These are phyloP conservation scores for Corymbia maculata DNA, from an alignment of 345 rosid species.

Conservation along the genomic window DNA sequence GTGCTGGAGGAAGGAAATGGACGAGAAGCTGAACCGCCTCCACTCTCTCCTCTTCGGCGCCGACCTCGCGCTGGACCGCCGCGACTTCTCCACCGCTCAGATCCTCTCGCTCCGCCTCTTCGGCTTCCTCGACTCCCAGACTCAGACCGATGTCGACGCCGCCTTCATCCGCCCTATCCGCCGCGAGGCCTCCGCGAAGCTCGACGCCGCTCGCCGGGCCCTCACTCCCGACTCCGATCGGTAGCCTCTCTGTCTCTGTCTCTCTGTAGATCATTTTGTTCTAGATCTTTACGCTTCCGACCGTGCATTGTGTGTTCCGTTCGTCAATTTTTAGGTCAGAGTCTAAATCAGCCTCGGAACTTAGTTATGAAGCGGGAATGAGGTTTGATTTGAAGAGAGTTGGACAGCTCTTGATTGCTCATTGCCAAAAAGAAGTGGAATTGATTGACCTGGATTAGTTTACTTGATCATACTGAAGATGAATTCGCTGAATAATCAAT, in stretches of 20 bases:
- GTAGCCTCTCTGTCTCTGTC: conserved; percentile 7
- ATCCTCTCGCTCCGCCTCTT: conserved; percentile 72
- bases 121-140: conserved; percentile 83
- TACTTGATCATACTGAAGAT: not conserved
- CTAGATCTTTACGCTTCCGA: not conserved
- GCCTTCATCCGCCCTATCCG: conserved; percentile 58
- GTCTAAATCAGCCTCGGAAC: not conserved
- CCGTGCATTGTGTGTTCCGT: not conserved
- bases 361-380: not conserved
- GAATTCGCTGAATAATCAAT: not conserved
- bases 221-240: conserved; percentile 71
- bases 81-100: conserved; percentile 62
- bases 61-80: conserved; percentile 57
- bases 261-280: not conserved
- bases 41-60: conserved; percentile 80
- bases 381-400: not conserved
- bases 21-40: conserved; percentile 72
- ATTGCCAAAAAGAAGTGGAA: not conserved
- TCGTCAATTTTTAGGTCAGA: not conserved
- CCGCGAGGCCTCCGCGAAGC: conserved; percentile 50
- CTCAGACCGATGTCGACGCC: conserved; percentile 46
- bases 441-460: not conserved
- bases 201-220: conserved; percentile 47
- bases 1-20: conserved; percentile 69
- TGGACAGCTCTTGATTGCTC: not conserved